Base-by-base conservation (phyloP, 2,329 filamentous ascomycete genomes). In the Tricladium varicosporioides region DNA sequence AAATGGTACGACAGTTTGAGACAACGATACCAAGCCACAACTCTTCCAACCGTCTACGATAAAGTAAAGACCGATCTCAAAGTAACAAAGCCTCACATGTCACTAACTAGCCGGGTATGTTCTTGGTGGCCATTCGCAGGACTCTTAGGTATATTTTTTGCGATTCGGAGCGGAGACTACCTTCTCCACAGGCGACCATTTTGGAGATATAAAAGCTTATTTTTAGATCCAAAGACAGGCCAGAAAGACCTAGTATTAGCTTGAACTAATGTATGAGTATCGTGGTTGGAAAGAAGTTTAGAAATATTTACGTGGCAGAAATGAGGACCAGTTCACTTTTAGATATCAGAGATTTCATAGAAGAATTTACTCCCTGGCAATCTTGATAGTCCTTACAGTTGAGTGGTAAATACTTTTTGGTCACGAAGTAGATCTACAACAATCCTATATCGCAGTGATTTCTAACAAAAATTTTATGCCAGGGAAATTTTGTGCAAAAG, bases 11-110 rank as follows among this genome's bases (percentile, higher is more conserved):
- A 87, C 40, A 73, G 67, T 2, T 74, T 90, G 64, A 75, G 87
- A 15, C 58, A 67, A 18, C 86, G 84, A 69, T 90, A 87, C 71
- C 68, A 77, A 46, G 87, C 86, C 22, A 74, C 74, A 1, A 77
- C 78, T 11, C 73, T 89, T 63, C 86, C 86, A 31, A 83, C 75
- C 33, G 83, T 89, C 5, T 87, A 84, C 72, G 83, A 89, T 65
- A 90, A 90, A 74, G 82, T 87, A 49, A 78, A 77, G 60, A 80
- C 84, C 40, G 76, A 78, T 58, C 73, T 78, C 31, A 73, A 74
- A 31, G 31, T 14, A 14, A 2, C n/a, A 18, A 27, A 22, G 33
- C 36, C 10, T 16, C 13, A 19, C 11, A 8, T 32, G 7, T 52
- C 49, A 10, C 16, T 43, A 32, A 14, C 27, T 7, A 16, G 22